Base-by-base conservation (phyloP, 2,329 filamentous ascomycete genomes). In the Fusarium decemcellulare region DNA sequence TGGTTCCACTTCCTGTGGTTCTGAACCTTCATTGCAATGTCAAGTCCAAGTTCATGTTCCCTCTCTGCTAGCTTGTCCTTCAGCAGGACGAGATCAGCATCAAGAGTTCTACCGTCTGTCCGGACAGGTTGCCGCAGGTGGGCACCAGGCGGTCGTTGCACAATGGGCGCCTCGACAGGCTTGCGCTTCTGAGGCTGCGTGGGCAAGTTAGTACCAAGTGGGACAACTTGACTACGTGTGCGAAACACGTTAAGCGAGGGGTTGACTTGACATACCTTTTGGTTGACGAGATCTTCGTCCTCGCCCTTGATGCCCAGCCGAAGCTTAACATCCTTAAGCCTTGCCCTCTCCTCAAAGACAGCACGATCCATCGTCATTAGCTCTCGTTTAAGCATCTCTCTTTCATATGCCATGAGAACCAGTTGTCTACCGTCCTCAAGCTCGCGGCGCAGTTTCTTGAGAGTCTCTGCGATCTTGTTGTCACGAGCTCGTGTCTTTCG, bases 401-500 rank as follows among this genome's bases (percentile, higher is more conserved):
- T 92, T 72, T 93, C 89, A 71, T 91, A 90, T 54, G 97, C 90
- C 77, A 94, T 85, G 42, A 91, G 84, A 73, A 98, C 89, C 65
- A 98, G 85, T 74, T 93, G 89, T 52, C 95, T 91, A 63, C 93
- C 94, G 74, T 96, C 92, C 81, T 98, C 96, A 40, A 98, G 86
- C 83, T 99, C 95, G 74, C 92, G 92, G 59, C 96, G 91, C 76
- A 99, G 84, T 78, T 93, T 93, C 84, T 96, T 96, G 72, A 99
- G 87, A 80, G 97, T 98, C 78, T 99, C 96, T 58, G 93, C 93
- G 74, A 95, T 94, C 81, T 97, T 95, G 37, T 93, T 93, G 83
- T 99, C 96, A 76, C 96, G 91, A 72, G 93, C 94, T 76, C 96
- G 89, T 39, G 96, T 99, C 83, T 98, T 99, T 74, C 96, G 92